These are phyloP conservation scores for Trichoderma semiorbis DNA, from an alignment of 2,329 filamentous ascomycete genomes.

Conservation along the genomic window DNA sequence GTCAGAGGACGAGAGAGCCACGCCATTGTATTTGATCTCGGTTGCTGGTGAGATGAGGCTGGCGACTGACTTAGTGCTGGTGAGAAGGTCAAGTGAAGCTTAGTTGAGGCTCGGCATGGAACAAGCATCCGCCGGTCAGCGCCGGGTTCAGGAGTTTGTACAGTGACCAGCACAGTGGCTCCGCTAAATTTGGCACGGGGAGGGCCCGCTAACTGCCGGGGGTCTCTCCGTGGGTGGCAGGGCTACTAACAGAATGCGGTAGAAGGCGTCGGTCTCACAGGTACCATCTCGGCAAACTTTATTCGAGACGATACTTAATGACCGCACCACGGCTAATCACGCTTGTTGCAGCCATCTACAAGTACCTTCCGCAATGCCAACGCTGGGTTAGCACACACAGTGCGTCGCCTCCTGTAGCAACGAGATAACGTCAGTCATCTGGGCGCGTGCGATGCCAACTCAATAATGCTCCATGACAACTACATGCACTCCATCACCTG, in stretches of 20 bases:
- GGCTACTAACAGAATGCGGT: neutral
- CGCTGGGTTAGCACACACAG: slow-evolving; percentile 7
- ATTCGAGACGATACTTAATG: neutral
- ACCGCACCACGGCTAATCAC: neutral
- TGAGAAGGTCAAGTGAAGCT: neutral
- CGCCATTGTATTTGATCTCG: neutral
- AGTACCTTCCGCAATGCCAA: neutral
- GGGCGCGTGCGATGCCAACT: slow-evolving; percentile 10
- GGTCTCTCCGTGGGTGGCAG: neutral
- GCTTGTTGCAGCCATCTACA: neutral
- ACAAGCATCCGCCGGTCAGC: neutral
- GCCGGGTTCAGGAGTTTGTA: neutral
- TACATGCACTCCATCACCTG: slow-evolving; percentile 16
- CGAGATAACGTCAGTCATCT: slow-evolving; percentile 19
- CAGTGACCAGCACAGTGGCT: neutral
- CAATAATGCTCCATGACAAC: slow-evolving; percentile 13
- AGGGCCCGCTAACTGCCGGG: neutral
- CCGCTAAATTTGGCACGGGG: neutral
- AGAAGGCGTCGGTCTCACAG: neutral
- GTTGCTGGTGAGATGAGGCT: neutral
- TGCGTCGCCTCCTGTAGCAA: neutral
- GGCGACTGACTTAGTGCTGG: neutral
- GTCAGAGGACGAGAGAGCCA: slow-evolving; percentile 12
- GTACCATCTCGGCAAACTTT: neutral
- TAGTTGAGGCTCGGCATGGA: neutral